Evolutionary conservation across 805 yeast species (phyloP).

Genomic region (Sugiyamaella qingdaonensis): DNA sequence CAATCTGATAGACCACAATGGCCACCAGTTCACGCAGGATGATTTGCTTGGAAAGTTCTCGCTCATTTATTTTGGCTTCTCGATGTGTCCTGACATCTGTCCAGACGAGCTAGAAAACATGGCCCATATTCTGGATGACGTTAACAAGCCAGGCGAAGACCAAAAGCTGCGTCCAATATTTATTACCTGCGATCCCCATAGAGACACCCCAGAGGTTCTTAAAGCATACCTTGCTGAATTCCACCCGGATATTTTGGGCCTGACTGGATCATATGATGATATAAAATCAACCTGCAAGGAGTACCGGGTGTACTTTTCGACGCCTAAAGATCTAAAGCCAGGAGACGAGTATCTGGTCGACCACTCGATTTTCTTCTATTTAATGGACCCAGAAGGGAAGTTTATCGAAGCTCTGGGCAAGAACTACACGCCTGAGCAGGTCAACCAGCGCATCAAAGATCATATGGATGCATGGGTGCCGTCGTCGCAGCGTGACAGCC

Average conservation of each 20-base stretch:
- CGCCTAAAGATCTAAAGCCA: conserved; percentile 89
- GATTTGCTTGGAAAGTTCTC: conserved; percentile 76
- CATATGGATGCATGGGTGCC: conserved; percentile 77
- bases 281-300: conserved; percentile 82
- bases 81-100: conserved; percentile 97
- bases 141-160: conserved; percentile 44
- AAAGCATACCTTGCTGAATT: conserved; percentile 82
- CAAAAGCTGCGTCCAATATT: conserved; percentile 70
- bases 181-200: conserved; percentile 94
- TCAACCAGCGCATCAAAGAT: conserved; percentile 68
- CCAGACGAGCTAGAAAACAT: conserved; percentile 96
- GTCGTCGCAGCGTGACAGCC: conserved; percentile 56
- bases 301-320: conserved; percentile 93
- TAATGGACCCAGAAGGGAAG: conserved; percentile 98
- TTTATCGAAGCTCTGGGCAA: conserved; percentile 93
- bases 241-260: conserved; percentile 83
- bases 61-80: conserved; percentile 90
- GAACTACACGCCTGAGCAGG: conserved; percentile 75
- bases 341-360: conserved; percentile 97
- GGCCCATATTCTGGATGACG: conserved; percentile 62
- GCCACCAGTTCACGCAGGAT: conserved; percentile 69
- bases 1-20: conserved; percentile 63
- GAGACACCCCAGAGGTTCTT: conserved; percentile 84
- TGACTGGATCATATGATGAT: conserved; percentile 86
- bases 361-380: conserved; percentile 93